Conservation (phyloP, 768 basidiomycete genomes). For the Lenzites betulinus region DNA sequence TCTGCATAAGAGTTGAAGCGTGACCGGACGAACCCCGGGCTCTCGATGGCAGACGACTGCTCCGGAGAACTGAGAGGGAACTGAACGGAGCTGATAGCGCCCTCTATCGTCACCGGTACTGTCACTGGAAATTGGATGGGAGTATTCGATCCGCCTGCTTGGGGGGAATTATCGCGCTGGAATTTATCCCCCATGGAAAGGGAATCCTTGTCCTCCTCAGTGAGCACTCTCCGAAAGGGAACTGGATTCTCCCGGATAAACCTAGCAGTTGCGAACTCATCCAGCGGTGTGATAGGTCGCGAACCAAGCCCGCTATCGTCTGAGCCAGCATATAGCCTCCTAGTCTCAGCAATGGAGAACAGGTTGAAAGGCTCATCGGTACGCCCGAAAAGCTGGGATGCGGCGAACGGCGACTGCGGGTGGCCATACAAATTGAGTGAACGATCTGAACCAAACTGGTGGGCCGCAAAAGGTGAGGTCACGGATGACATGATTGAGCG, state of each 20-base stretch:
- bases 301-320: conserved; percentile 56
- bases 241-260: conserved; percentile 50
- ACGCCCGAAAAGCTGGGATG: conserved; percentile 80
- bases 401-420: conserved; percentile 85
- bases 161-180: conserved; percentile 45
- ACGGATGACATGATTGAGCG: conserved; percentile 77
- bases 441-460: conserved; percentile 58
- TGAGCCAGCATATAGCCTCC: conserved; percentile 52
- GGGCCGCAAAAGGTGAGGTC: conserved; percentile 71
- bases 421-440: conserved; percentile 46
- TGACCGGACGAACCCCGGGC: conserved; percentile 58
- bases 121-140: conserved; percentile 60
- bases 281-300: conserved; percentile 52
- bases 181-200: conserved; percentile 44
- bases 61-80: conserved; percentile 83
- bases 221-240: conserved; percentile 73
- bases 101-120: conserved; percentile 53
- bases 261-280: conserved; percentile 45
- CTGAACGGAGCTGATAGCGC: conserved; percentile 69
- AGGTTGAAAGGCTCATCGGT: conserved; percentile 79
- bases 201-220: conserved; percentile 75
- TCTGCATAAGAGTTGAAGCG: conserved; percentile 76
- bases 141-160: conserved; percentile 47
- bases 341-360: conserved; percentile 81
- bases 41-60: conserved; percentile 49